These are phyloP conservation scores for Carex arenaria DNA, from an alignment of 202 grass and related monocot genomes.

Conservation along the genomic window DNA sequence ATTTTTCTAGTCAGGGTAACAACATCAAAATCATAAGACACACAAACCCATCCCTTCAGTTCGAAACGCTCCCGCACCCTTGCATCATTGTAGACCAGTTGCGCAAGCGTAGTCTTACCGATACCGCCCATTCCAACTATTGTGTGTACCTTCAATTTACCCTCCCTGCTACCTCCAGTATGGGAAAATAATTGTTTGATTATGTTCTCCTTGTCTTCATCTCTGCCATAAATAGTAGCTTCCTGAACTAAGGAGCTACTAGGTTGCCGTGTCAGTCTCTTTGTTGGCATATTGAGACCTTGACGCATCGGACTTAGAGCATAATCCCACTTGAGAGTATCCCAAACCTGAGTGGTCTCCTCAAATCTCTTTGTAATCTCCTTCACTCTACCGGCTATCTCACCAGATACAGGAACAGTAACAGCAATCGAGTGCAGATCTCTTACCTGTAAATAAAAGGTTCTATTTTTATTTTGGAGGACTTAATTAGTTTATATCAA, in stretches of 20 bases:
- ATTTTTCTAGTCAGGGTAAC: constrained; percentile 19
- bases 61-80: constrained; percentile 23
- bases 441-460: neutral
- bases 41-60: constrained; percentile 29
- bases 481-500: neutral
- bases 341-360: constrained; percentile 11
- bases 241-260: constrained; percentile 15
- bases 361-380: constrained; percentile 25
- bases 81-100: constrained; percentile 36
- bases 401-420: neutral
- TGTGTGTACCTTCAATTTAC: constrained; percentile 1
- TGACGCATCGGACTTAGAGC: neutral
- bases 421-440: neutral
- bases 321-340: neutral
- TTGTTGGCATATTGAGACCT: neutral
- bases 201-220: constrained; percentile 38
- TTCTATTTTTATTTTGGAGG: neutral
- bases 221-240: constrained; percentile 24
- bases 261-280: neutral
- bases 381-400: constrained; percentile 16
- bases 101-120: constrained; percentile 36
- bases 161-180: neutral
- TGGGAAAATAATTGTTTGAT: constrained; percentile 12
- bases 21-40: constrained; percentile 36
- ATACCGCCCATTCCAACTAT: constrained; percentile 34